A percentile compares a stretch with the other conserved stretches of the same genome.
Conservation (phyloP, 257 asterid genomes). For the Solanum megistacrolobum region DNA sequence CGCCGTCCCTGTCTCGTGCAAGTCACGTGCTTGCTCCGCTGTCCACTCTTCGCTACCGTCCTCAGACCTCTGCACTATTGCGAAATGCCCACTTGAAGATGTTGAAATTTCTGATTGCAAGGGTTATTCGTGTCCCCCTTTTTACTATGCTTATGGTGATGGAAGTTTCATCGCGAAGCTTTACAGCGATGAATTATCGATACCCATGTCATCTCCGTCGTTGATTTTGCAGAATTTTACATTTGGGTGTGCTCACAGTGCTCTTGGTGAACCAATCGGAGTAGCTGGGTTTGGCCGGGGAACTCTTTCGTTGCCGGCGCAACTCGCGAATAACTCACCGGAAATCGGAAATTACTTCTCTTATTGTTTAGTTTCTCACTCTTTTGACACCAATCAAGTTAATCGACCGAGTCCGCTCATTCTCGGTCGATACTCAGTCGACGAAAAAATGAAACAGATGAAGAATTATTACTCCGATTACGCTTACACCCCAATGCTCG, state of each 20-base stretch:
- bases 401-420: conserved; percentile 68
- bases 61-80: conserved; percentile 80
- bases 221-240: conserved; percentile 47
- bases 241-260: conserved; percentile 73
- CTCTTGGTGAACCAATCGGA: conserved; percentile 89
- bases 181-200: conserved; percentile 34
- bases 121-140: conserved; percentile 50
- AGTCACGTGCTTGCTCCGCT: conserved; percentile 65
- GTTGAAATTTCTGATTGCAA: conserved; percentile 61
- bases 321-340: conserved; percentile 50
- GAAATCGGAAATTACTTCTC: conserved; percentile 78
- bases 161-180: conserved; percentile 73
- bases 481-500: conserved; percentile 64
- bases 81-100: conserved; percentile 67
- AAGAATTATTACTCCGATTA: conserved; percentile 1
- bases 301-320: conserved; percentile 64
- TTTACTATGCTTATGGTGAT: conserved; percentile 92
- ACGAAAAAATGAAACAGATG: conserved; percentile 1
- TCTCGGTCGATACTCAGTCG: conserved; percentile 42
- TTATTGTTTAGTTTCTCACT: conserved; percentile 66
- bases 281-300: conserved; percentile 98
- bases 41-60: conserved; percentile 53
- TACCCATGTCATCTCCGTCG: conserved; percentile 39
- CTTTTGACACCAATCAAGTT: conserved; percentile 31
- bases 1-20: conserved; percentile 40